Percentiles rank a stretch among this genome's conserved stretches.
These are phyloP conservation scores for Mortierella sp. DNA, from an alignment of 371 early-diverging fungal genomes.

Conservation along the genomic window DNA sequence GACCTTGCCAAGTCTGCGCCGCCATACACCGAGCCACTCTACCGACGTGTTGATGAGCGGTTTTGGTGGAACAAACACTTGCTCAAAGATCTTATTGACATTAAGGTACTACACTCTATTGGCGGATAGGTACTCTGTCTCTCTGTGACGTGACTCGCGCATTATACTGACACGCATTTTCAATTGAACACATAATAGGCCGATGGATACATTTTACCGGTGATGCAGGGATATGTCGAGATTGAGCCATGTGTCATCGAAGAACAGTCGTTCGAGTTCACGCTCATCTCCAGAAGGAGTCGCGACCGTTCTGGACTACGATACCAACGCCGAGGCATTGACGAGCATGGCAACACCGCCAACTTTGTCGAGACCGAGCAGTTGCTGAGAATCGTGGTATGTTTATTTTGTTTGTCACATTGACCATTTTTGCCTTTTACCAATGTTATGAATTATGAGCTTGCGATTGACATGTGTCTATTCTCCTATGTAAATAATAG, in stretches of 20 bases:
- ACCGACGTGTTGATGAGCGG: constrained; percentile 63
- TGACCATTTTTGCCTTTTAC: neutral
- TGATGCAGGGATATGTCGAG: constrained; percentile 80
- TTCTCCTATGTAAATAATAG: constrained; percentile 29
- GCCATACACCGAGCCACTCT: constrained; percentile 35
- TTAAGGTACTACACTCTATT: constrained; percentile 34
- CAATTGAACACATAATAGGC: constrained; percentile 52
- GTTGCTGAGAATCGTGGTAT: constrained; percentile 61
- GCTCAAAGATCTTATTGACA: constrained; percentile 61
- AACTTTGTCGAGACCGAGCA: constrained; percentile 99
- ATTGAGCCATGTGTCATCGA: constrained; percentile 73
- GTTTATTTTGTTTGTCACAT: neutral
- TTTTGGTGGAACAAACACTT: constrained; percentile 83
- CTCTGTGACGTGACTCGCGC: neutral
- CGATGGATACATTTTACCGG: constrained; percentile 73
- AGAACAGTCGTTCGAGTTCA: constrained; percentile 70
- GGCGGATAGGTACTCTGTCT: no score
- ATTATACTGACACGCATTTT: neutral
- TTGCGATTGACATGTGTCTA: constrained; percentile 2
- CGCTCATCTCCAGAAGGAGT: constrained; percentile 70
- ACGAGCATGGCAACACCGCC: constrained; percentile 93
- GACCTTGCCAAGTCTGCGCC: constrained; percentile 33
- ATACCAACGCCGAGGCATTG: constrained; percentile 96
- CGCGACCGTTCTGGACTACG: constrained; percentile 82
- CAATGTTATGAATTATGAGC: no score